Conservation (phyloP, 2,329 filamentous ascomycete genomes). For the Chalaropsis thielavioides region DNA sequence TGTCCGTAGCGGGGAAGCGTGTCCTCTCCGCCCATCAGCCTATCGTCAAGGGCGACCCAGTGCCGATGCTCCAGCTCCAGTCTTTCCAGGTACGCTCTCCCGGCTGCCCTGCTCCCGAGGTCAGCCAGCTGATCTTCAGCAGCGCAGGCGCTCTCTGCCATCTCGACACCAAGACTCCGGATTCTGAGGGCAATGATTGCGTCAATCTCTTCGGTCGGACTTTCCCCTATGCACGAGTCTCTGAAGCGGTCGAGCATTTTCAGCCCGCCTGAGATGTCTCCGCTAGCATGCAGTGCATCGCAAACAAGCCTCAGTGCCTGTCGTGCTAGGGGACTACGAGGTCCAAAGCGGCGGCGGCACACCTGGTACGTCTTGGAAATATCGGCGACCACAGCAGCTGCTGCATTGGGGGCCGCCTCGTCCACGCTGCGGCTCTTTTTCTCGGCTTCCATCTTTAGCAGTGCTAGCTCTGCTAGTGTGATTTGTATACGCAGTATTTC, state of each 20-base stretch:
- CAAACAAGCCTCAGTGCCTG: background rate
- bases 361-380: background rate
- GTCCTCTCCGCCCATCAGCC: background rate
- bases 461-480: background rate
- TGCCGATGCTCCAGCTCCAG: background rate
- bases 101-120: background rate
- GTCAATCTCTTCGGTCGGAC: background rate
- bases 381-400: background rate
- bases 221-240: background rate
- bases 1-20: background rate
- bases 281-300: background rate
- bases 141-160: background rate
- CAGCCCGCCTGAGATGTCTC: background rate
- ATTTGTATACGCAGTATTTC: background rate
- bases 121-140: conserved; percentile 2
- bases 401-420: background rate
- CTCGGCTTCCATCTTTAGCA: background rate
- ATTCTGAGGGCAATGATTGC: background rate
- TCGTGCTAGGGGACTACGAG: background rate
- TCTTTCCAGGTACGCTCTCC: background rate
- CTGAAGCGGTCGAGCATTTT: background rate
- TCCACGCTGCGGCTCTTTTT: background rate
- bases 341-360: conserved; percentile 1
- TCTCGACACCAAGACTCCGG: background rate
- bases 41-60: background rate